Conservation (phyloP, 2,329 filamentous ascomycete genomes). For the Colletotrichum aenigma region DNA sequence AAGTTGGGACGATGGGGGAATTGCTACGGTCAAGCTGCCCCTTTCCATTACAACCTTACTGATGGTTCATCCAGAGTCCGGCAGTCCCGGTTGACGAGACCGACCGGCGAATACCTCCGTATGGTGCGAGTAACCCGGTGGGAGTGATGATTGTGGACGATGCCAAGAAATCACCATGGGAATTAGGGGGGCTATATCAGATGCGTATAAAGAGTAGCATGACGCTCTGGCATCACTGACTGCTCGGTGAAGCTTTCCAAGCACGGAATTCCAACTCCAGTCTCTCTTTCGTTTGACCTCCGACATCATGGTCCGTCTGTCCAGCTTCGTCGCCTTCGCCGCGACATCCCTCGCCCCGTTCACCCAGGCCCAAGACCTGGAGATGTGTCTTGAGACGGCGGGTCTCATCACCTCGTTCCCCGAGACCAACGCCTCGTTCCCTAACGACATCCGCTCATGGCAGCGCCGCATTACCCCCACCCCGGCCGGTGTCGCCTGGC, state of each 20-base stretch:
- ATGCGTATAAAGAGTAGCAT: neutral
- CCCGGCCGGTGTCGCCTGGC: constrained; percentile 18
- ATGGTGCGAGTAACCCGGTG: neutral
- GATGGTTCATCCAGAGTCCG: neutral
- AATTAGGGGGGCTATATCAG: neutral
- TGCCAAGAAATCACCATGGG: neutral
- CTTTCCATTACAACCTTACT: neutral
- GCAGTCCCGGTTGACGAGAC: neutral
- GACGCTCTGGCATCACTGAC: neutral
- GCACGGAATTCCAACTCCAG: neutral
- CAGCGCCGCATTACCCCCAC: constrained; percentile 18
- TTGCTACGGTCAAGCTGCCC: neutral
- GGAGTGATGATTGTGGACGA: neutral
- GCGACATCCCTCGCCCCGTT: neutral
- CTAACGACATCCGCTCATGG: constrained; percentile 7
- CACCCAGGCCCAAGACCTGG: neutral
- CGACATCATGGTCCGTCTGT: neutral
- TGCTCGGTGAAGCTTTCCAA: neutral
- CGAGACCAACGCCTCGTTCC: constrained; percentile 14
- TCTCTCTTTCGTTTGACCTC: neutral
- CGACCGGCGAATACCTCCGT: neutral
- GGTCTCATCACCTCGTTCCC: constrained; percentile 16
- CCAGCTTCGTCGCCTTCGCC: neutral
- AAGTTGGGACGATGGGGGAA: neutral
- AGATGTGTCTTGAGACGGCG: constrained; percentile 15